Conservation (phyloP, 2,329 filamentous ascomycete genomes). For the Xylariomycetidae sp. region DNA sequence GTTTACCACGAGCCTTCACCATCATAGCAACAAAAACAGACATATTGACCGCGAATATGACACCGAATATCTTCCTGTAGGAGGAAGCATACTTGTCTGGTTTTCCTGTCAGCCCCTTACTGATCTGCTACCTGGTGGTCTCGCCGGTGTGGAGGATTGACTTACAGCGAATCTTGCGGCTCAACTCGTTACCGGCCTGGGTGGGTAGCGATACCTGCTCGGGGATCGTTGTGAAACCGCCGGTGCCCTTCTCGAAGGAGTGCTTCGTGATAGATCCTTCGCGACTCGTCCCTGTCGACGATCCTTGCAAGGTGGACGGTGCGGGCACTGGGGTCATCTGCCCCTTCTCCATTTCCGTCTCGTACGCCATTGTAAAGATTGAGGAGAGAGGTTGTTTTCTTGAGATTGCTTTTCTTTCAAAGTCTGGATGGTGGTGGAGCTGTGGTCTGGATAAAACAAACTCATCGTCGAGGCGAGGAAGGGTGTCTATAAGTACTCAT, state of each 20-base stretch:
- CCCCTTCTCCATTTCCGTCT: conserved; percentile 5
- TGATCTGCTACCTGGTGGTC: too few relatives aligned
- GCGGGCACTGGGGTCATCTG: conserved; percentile 12
- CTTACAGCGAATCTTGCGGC: conserved; percentile 21
- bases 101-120: too few relatives aligned
- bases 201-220: conserved; percentile 18
- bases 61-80: conserved; percentile 53
- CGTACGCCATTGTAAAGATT: conserved; percentile 15
- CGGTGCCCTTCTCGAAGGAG: conserved; percentile 14
- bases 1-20: conserved; percentile 26
- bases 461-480: too few relatives aligned
- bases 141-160: too few relatives aligned
- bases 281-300: conserved; percentile 16
- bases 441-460: too few relatives aligned
- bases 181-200: conserved; percentile 18
- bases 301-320: conserved; percentile 9
- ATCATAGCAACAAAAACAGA: conserved; percentile 42
- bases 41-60: conserved; percentile 48
- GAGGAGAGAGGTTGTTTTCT: conserved; percentile 11
- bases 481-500: too few relatives aligned
- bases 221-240: conserved; percentile 1
- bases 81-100: conserved; percentile 24
- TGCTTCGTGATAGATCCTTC: conserved; percentile 13
- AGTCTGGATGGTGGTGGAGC: too few relatives aligned
- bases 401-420: too few relatives aligned